These are phyloP conservation scores for Schizosaccharomyces cryophilus DNA, from an alignment of 805 yeast genomes.

Conservation along the genomic window DNA sequence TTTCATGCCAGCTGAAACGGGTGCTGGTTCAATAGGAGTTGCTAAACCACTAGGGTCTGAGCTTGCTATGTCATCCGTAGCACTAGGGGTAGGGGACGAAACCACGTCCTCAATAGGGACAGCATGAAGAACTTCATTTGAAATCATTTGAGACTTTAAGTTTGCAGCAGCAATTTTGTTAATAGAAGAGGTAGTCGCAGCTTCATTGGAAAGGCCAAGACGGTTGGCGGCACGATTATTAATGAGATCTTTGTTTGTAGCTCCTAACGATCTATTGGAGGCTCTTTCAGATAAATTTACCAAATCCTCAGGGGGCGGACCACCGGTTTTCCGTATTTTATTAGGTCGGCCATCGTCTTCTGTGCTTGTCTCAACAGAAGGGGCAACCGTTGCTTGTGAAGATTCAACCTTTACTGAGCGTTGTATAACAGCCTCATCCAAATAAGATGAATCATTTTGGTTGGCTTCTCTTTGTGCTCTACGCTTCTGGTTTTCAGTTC, in stretches of 20 bases:
- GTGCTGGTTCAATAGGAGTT: conserved; percentile 7
- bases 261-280: conserved; percentile 5
- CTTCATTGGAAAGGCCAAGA: background rate
- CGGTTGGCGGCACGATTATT: conserved; percentile 3
- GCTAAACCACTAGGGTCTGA: conserved; percentile 3
- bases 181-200: background rate
- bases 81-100: background rate
- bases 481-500: conserved; percentile 39
- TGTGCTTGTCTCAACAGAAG: background rate
- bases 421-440: background rate
- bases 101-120: background rate
- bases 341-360: background rate
- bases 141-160: background rate
- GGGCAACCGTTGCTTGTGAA: background rate
- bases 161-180: conserved; percentile 1
- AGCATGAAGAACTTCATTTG: background rate
- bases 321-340: background rate
- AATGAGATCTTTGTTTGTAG: background rate
- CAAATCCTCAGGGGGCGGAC: background rate
- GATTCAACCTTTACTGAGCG: background rate
- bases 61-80: background rate
- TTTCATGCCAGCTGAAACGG: conserved; percentile 5
- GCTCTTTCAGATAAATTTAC: conserved; percentile 1
- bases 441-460: background rate
- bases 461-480: conserved; percentile 15